Conservation (phyloP, 176 grass and related monocot species). For the Carex myosuroides region DNA sequence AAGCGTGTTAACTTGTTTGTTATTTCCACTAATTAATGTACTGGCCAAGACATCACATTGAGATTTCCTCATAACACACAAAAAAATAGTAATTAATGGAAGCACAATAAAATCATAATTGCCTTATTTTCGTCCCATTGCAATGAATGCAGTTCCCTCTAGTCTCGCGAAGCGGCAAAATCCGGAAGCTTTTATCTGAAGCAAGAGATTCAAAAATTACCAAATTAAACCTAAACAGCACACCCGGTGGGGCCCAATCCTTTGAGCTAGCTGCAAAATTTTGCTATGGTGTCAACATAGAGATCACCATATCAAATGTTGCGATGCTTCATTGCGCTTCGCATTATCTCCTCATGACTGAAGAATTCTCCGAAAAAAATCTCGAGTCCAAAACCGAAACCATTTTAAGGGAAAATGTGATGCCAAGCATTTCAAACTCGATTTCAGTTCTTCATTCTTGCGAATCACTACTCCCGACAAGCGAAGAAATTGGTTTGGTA, state of each 20-base stretch:
- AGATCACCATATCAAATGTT: constrained; percentile 56
- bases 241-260: constrained; percentile 49
- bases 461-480: constrained; percentile 58
- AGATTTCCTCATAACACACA: neutral
- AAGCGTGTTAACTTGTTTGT: neutral
- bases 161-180: constrained; percentile 83
- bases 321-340: constrained; percentile 67
- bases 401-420: constrained; percentile 58
- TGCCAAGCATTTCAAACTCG: constrained; percentile 49
- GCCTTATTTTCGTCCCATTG: neutral
- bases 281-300: constrained; percentile 80
- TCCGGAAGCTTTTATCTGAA: constrained; percentile 61
- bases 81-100: neutral
- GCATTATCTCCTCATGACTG: constrained; percentile 87
- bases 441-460: constrained; percentile 71
- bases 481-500: constrained; percentile 64
- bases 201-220: constrained; percentile 61
- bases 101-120: neutral
- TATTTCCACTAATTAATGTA: neutral
- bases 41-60: neutral
- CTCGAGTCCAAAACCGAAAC: constrained; percentile 56
- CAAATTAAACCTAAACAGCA: constrained; percentile 53
- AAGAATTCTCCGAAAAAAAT: constrained; percentile 69
- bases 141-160: constrained; percentile 71
- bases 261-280: constrained; percentile 88